Base-by-base conservation (phyloP, 225 moss, liverwort and hornwort genomes). In the Sphagnum tenellum region DNA sequence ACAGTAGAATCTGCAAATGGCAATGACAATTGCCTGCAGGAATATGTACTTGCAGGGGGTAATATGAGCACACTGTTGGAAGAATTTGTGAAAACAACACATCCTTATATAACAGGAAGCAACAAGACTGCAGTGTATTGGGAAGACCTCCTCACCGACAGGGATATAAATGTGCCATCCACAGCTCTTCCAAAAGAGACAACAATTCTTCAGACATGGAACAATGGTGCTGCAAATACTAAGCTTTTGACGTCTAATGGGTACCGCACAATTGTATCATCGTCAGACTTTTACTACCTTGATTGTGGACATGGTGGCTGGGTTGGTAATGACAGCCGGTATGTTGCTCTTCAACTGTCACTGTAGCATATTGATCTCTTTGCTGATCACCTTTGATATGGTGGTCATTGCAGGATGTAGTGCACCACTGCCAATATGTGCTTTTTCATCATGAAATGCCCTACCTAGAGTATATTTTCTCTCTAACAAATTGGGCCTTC, bases 251-350 rank as follows among this genome's bases (percentile, higher is more conserved):
- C 89, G 9, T 70, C 76, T 44, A 82, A 86, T 44, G 91, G 91
- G 5, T 92, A 92, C 60, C 89, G 89, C 55, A 87, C 92, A 5
- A 87, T 89, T 55, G 89, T 89, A 2, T 85, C 89, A 0, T 92
- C 92, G 2, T 61, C 44, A 3, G 92, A 92, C 60, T 87, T 81
- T 56, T 92, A 79, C 61, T 92, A 92, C 67, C 77, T 92, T 50
- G 92, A 92, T 49, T 92, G 92, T 55, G 89, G 92, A 47, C 85
- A 76, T 59, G 91, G 89, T 57, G 91, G 89, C 5, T 92, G 77
- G 75, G 65, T 89, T 5, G 92, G 92, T 66, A 89, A 92, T 51
- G 92, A 92, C 73, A 85, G 81, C 81, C 64, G 9, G 85, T 85
- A 72, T 78, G n/a, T 8, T 10, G 13, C 44, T 29, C 29, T 29